Percentiles rank a stretch among this genome's conserved stretches.
These are phyloP conservation scores for Cynanchum wilfordii DNA, from an alignment of 257 asterid species.

Conservation along the genomic window DNA sequence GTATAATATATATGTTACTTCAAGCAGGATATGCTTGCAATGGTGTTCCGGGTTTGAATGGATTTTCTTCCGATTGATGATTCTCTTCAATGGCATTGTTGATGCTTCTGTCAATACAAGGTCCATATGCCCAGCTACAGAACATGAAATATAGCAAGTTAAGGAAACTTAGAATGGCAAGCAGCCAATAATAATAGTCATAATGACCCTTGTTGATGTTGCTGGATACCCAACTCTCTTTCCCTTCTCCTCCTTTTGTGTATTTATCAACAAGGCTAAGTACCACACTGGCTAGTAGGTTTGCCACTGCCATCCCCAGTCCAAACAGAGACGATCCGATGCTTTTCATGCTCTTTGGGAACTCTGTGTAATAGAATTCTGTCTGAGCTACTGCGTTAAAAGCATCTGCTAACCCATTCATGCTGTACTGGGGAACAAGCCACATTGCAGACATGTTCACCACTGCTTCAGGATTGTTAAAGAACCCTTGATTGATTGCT, in stretches of 20 bases:
- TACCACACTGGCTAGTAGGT: slow-evolving; percentile 46
- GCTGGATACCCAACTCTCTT: slow-evolving; percentile 56
- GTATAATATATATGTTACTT: not conserved
- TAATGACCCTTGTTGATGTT: slow-evolving; percentile 50
- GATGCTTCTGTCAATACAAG: slow-evolving; percentile 28
- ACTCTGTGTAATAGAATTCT: slow-evolving; percentile 59
- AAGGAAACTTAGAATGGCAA: slow-evolving; percentile 32
- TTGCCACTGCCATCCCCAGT: slow-evolving; percentile 47
- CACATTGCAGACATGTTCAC: slow-evolving; percentile 62
- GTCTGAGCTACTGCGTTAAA: slow-evolving; percentile 52
- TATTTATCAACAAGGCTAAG: slow-evolving; percentile 37
- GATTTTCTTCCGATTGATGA: slow-evolving; percentile 15
- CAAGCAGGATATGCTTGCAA: not conserved
- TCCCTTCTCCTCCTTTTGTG: slow-evolving; percentile 32
- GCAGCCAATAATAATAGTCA: slow-evolving; percentile 59
- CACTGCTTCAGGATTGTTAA: slow-evolving; percentile 30
- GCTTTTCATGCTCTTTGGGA: slow-evolving; percentile 59
- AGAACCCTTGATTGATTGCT: slow-evolving; percentile 41
- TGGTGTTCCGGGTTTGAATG: slow-evolving; percentile 5
- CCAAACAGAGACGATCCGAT: slow-evolving; percentile 50
- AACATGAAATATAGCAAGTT: slow-evolving; percentile 39
- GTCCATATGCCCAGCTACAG: slow-evolving; percentile 59
- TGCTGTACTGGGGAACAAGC: slow-evolving; percentile 55
- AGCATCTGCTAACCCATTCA: slow-evolving; percentile 62
- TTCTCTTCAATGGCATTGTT: slow-evolving; percentile 17